Base-by-base conservation (phyloP, 2,329 filamentous ascomycete species). In the Aureobasidium subglaciale region DNA sequence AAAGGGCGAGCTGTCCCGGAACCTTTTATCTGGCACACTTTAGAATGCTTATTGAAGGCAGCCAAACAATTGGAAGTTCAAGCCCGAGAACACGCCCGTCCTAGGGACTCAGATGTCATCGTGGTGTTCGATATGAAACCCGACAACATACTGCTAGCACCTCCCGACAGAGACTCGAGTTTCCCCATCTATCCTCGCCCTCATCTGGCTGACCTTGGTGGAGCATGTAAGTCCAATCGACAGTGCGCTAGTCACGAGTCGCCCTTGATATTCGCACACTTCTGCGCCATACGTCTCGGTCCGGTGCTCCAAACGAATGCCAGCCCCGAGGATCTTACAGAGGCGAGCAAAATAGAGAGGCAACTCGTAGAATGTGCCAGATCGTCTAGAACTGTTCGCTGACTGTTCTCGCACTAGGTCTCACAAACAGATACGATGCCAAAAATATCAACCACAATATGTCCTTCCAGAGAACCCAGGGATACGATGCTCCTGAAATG, bases 51-150 rank as follows among this genome's bases (percentile, higher is more conserved):
- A 15, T 25, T 49, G 5, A 38, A 9, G 8, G 46, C 18, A 25
- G 46, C 46, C 18, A n/a, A 25, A 4, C 46, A 37, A 6, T 37
- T 49, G n/a, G 20, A 27, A 29, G 6, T 16, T 3, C 32, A 49
- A 27, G 20, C 32, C 6, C 18, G n/a, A 5, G 24, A 49, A 16
- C 43, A 18, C 11, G 6, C 20, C 4, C 15, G 30, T 3, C 1
- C 10, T 9, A 38, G 9, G 1, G 1, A 2, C 4, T 10, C 15
- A 4, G 46, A 49, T 5, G 20, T 49, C 1, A 29, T 49, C 8
- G 46, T 49, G 8, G 46, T 49, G 2, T 37, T 27, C 22, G 46
- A 49, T n/a, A 49, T 49, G 46, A 49, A 49, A n/a, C 46, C 32
- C 7, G 22, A 20, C 0, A 49, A 49, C 22, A 37, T 38, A 24